Evolutionary conservation across 2,329 filamentous ascomycete genomes (phyloP).

Genomic region (Colletotrichum viniferum): DNA sequence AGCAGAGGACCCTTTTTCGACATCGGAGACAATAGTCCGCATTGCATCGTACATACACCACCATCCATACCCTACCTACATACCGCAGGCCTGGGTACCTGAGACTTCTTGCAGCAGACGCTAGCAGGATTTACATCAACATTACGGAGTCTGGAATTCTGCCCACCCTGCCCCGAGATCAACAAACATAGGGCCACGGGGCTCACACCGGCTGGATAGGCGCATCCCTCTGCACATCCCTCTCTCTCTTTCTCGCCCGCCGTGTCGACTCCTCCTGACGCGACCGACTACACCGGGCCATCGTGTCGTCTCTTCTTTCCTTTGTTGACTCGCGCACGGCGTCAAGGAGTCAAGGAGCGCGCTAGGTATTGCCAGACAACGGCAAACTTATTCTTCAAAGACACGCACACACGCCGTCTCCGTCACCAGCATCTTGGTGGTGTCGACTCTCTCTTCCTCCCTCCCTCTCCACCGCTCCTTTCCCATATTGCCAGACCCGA

Average conservation of each 20-base stretch:
- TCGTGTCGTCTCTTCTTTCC: background rate
- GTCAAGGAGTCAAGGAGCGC: background rate
- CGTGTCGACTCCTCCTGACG: background rate
- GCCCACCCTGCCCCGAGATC: background rate
- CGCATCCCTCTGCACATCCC: background rate
- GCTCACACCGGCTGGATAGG: background rate
- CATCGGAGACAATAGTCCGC: background rate
- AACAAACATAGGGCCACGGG: background rate
- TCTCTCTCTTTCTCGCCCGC: background rate
- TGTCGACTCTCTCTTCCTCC: background rate
- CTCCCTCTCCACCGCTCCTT: background rate
- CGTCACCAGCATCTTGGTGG: background rate
- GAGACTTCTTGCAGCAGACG: background rate
- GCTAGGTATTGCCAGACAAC: background rate
- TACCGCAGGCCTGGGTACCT: background rate
- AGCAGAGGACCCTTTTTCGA: background rate
- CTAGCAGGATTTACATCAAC: background rate
- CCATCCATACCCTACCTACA: background rate
- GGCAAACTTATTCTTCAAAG: background rate
- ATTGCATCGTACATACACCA: background rate
- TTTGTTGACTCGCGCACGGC: conserved; percentile 1
- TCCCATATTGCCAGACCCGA: background rate
- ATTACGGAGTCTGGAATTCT: background rate
- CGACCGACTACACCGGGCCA: background rate
- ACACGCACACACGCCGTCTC: background rate